A percentile compares a stretch with the other conserved stretches of the same genome.
These are phyloP conservation scores for Penicillium pancosmium DNA, from an alignment of 495 filamentous ascomycete genomes.

Conservation along the genomic window DNA sequence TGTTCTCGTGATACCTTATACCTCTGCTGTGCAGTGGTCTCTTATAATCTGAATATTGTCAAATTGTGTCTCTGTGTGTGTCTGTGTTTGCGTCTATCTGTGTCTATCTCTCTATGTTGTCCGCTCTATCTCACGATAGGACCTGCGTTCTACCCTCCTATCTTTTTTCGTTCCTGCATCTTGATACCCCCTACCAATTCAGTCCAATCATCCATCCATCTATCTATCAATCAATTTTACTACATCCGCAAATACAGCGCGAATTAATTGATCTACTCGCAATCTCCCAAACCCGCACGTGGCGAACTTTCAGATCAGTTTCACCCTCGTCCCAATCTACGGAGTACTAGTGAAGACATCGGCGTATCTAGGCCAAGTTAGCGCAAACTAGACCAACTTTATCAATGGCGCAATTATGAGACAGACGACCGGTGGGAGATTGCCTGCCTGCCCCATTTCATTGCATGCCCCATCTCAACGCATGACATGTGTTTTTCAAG, in stretches of 20 bases:
- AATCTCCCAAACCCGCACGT: not conserved
- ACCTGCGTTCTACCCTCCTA: too few species aligned
- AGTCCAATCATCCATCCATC: not conserved
- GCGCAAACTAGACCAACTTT: not conserved
- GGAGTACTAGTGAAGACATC: too few species aligned
- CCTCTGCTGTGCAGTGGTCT: conserved; percentile 1
- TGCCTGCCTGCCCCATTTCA: too few species aligned
- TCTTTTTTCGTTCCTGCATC: too few species aligned
- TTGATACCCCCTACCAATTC: too few species aligned
- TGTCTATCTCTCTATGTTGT: too few species aligned
- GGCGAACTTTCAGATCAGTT: not conserved
- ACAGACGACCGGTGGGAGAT: too few species aligned
- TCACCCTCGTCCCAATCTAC: not conserved
- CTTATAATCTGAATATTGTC: conserved; percentile 1
- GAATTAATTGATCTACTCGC: not conserved
- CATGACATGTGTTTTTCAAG: not conserved
- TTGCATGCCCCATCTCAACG: not conserved
- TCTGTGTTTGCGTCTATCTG: too few species aligned
- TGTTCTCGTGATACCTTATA: conserved; percentile 9
- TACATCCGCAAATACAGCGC: not conserved
- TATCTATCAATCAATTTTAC: not conserved
- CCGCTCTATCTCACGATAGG: too few species aligned
- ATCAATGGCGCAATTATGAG: not conserved
- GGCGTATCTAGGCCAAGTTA: not conserved
- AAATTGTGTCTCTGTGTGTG: not conserved